A percentile compares a stretch with the other conserved stretches of the same genome.
phyloP scores from a whole-genome alignment of 148 eudicot species.

The Linanthus parryae region DNA sequence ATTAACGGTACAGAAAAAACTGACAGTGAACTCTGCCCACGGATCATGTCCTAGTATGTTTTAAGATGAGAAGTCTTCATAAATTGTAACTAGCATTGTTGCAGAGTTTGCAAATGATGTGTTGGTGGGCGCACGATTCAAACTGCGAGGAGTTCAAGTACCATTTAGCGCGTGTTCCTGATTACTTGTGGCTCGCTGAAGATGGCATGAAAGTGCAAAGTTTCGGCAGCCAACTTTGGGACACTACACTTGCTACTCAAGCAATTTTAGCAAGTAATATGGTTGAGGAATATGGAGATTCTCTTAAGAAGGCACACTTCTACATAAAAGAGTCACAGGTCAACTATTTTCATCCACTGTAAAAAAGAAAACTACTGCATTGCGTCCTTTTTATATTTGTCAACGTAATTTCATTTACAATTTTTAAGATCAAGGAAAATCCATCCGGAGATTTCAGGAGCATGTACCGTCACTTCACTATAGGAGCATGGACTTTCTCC shows the following conservation, averaged over 20 bases:
- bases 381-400: neutral
- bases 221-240: slow-evolving; percentile 50
- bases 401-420: neutral
- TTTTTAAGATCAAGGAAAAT: slow-evolving; percentile 29
- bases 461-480: slow-evolving; percentile 39
- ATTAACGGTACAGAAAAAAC: no score
- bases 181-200: no score
- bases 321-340: slow-evolving; percentile 44
- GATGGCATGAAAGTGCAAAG: slow-evolving; percentile 17
- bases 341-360: neutral
- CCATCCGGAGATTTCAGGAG: slow-evolving; percentile 26
- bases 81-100: neutral
- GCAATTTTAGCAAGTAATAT: slow-evolving; percentile 36
- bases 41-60: no score
- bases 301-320: slow-evolving; percentile 35
- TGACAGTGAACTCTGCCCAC: neutral
- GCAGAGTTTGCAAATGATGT: slow-evolving; percentile 55
- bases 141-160: slow-evolving; percentile 38
- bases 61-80: neutral
- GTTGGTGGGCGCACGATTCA: slow-evolving; percentile 46
- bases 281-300: slow-evolving; percentile 47
- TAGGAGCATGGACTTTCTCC: slow-evolving; percentile 48
- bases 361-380: neutral
- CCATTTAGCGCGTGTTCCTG: no score
- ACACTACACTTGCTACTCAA: slow-evolving; percentile 35